Evolutionary conservation across 192 early-diverging fungal genomes (phyloP), one percentile per base, ranked within the genome.

Genomic region (Coemansia sp.): DNA sequence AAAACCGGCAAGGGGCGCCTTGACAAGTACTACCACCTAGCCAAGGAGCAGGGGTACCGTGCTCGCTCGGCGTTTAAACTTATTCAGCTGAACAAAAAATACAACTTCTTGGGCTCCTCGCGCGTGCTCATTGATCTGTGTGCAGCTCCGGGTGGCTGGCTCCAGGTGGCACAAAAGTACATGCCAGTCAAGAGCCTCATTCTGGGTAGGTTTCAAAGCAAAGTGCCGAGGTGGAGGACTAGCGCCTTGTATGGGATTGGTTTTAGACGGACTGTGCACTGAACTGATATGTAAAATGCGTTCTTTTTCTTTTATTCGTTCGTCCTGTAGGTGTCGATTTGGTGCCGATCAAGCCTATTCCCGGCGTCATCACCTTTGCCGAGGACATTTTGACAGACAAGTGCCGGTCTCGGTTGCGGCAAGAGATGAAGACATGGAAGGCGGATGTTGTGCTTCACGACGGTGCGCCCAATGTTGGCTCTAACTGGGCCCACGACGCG

Each of bases 21-120:
- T 80, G 96, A 99, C 82, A 97, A 97, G 84, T 98, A 94, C 85
- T 99, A 97, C 81, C 90, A 99, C 69, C 86, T 99, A 83, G 96
- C 96, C 75, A 99, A 99, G 82, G 96, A 99, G 65, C 93, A 96
- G 69, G 96, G 96, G 48, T 99, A 93, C 82, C 86, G 94, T 61
- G 92, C 96, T 52, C 93, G 96, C 81, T 94, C 96, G 42, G 96
- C 96, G 55, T 99, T 94, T 85, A 99, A 99, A 83, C 84, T 99
- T 36, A 93, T 99, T 58, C 96, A 99, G 76, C 83, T 99, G 40
- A 99, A 99, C 83, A 95, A 95, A 78, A 97, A 99, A 71, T 99
- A 92, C 79, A 90, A 89, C 79, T 96, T 99, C 68, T 67, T 99
- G 21, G 90, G 92, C 51, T 86, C 89, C 8, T 79, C 94, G 22